Percentiles rank a stretch among this genome's conserved stretches.
Conservation (phyloP, 352 stramenopile genomes). For the Pythium rhizo-oryzae region DNA sequence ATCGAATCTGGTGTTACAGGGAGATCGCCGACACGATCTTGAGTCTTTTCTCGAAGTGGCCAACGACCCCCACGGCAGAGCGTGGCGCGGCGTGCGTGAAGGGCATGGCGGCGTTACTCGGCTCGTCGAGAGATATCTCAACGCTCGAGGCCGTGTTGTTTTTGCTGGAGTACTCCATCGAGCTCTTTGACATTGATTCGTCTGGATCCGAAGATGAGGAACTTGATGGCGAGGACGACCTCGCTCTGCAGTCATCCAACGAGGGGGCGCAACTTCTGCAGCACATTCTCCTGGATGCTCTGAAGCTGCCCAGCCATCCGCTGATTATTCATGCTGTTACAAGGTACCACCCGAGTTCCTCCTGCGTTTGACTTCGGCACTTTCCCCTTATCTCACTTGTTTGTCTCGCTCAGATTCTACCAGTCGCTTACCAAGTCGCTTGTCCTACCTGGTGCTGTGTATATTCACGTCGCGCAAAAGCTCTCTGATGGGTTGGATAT, state of each 20-base stretch:
- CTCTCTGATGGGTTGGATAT: conserved; percentile 60
- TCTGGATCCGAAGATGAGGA: conserved; percentile 63
- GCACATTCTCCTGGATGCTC: conserved; percentile 46
- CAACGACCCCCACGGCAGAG: conserved; percentile 37
- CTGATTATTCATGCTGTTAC: conserved; percentile 59
- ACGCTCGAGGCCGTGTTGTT: conserved; percentile 71
- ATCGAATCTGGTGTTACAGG: conserved; percentile 32
- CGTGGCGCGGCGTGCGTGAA: conserved; percentile 60
- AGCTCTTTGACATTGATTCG: conserved; percentile 85
- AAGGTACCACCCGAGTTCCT: conserved; percentile 31
- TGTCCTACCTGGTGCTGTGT: conserved; percentile 49
- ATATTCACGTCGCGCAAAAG: conserved; percentile 43
- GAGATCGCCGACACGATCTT: conserved; percentile 83
- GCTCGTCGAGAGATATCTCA: conserved; percentile 50
- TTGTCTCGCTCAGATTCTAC: conserved; percentile 50
- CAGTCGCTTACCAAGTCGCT: conserved; percentile 57
- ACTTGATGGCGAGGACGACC: conserved; percentile 16
- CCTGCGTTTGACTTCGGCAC: too few species aligned
- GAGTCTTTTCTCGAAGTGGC: conserved; percentile 85
- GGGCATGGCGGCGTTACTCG: conserved; percentile 56
- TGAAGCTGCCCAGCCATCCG: conserved; percentile 56
- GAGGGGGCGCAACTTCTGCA: conserved; percentile 62
- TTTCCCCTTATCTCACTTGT: neutral
- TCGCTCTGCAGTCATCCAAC: conserved; percentile 15
- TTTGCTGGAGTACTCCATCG: conserved; percentile 74